Evolutionary conservation across 2,329 filamentous ascomycete genomes (phyloP).

Genomic region (Botrytis byssoidea): DNA sequence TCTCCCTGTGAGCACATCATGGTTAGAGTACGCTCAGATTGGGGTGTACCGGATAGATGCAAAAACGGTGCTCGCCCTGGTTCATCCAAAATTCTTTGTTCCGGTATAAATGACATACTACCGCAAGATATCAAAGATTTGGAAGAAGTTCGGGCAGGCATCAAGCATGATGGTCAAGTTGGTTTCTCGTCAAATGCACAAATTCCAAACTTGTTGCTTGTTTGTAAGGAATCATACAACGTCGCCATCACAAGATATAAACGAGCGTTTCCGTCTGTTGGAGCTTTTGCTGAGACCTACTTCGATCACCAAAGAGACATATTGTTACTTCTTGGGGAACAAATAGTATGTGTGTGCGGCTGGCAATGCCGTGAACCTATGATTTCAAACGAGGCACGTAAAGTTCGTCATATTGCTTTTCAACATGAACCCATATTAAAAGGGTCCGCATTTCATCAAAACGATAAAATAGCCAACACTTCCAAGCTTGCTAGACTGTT

Average conservation of each 20-base stretch:
- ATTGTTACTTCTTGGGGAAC: background rate
- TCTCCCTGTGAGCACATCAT: slow-evolving; percentile 2
- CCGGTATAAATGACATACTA: background rate
- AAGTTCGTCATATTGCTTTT: background rate
- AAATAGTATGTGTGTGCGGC: background rate
- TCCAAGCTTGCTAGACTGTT: background rate
- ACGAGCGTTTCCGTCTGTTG: background rate
- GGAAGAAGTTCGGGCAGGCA: background rate
- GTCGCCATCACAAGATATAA: background rate
- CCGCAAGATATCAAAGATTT: background rate
- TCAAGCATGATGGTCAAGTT: background rate
- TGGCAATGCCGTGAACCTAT: background rate
- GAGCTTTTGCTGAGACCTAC: background rate
- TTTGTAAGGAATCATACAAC: background rate
- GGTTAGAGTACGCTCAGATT: slow-evolving; percentile 9
- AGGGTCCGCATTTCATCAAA: background rate
- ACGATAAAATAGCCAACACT: background rate
- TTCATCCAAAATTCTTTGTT: background rate
- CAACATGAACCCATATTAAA: background rate
- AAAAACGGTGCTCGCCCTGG: background rate
- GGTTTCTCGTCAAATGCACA: background rate
- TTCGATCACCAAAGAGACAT: background rate
- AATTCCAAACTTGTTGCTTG: background rate
- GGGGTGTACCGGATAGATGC: background rate
- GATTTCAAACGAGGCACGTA: background rate